Evolutionary conservation across 768 basidiomycete genomes (phyloP).

Genomic region (Inosperma sp.): DNA sequence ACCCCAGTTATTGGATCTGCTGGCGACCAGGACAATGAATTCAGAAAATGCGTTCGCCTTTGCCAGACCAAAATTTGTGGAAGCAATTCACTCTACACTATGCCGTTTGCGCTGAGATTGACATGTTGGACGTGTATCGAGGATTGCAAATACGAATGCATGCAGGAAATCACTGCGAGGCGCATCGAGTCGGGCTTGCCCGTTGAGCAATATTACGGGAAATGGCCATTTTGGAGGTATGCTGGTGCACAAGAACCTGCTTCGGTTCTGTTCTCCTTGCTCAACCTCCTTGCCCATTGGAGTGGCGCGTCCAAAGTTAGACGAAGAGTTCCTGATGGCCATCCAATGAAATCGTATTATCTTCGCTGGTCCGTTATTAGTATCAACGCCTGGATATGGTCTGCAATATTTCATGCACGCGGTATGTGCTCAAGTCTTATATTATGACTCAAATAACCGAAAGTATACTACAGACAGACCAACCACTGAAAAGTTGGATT

Average conservation of each 20-base stretch:
- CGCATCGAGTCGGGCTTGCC: conserved; percentile 38
- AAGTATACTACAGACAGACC: conserved; percentile 56
- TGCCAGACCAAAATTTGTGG: conserved; percentile 43
- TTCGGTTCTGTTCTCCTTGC: conserved; percentile 83
- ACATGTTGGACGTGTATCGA: conserved; percentile 86
- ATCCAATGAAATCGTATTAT: conserved; percentile 72
- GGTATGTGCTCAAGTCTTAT: conserved; percentile 45
- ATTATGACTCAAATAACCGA: background rate
- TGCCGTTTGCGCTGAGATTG: conserved; percentile 55
- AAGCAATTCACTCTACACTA: conserved; percentile 22
- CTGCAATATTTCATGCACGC: conserved; percentile 86
- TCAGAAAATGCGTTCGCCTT: conserved; percentile 44
- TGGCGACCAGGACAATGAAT: conserved; percentile 56
- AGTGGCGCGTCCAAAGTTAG: conserved; percentile 51
- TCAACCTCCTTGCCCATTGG: conserved; percentile 75
- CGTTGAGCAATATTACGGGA: conserved; percentile 85
- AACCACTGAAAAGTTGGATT: conserved; percentile 85
- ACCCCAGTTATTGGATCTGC: conserved; percentile 43
- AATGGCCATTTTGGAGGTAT: conserved; percentile 94
- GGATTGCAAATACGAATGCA: conserved; percentile 88
- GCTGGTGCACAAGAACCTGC: conserved; percentile 94
- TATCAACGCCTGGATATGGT: conserved; percentile 93
- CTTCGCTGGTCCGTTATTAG: conserved; percentile 61
- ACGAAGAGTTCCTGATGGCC: conserved; percentile 42
- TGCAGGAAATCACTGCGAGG: conserved; percentile 67